Percentiles rank a stretch among this genome's conserved stretches.
Conservation (phyloP, 306 rosid species). For the Vigna hirtella region DNA sequence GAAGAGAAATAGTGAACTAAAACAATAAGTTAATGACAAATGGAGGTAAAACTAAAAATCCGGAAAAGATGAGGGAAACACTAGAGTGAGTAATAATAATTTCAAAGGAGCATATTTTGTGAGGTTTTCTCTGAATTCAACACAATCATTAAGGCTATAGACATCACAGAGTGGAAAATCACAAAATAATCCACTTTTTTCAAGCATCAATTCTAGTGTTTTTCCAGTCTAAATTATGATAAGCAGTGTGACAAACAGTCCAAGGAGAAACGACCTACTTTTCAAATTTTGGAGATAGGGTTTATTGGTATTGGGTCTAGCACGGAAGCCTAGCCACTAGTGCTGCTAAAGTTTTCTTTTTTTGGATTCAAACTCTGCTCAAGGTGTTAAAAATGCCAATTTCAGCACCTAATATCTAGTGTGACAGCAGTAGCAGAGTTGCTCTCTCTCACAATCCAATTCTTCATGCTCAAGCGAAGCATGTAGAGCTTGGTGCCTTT, state of each 20-base stretch:
- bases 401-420: no score
- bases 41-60: background rate
- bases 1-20: background rate
- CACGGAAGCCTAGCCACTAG: no score
- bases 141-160: constrained; percentile 5
- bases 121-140: background rate
- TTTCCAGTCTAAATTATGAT: constrained; percentile 27
- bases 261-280: background rate
- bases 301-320: no score
- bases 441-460: no score
- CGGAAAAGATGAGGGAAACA: constrained; percentile 3
- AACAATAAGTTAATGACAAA: constrained; percentile 1
- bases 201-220: constrained; percentile 1
- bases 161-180: background rate
- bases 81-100: background rate
- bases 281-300: no score
- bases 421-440: no score
- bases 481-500: no score
- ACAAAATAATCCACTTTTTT: background rate
- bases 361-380: no score
- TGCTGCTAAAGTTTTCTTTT: no score
- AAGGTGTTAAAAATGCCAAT: no score
- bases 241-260: background rate
- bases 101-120: background rate
- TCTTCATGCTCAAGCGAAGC: no score